A percentile compares a stretch with the other conserved stretches of the same genome.
Evolutionary conservation across 2,329 filamentous ascomycete species (phyloP).

Genomic region (Mycosphaerella arachidis): DNA sequence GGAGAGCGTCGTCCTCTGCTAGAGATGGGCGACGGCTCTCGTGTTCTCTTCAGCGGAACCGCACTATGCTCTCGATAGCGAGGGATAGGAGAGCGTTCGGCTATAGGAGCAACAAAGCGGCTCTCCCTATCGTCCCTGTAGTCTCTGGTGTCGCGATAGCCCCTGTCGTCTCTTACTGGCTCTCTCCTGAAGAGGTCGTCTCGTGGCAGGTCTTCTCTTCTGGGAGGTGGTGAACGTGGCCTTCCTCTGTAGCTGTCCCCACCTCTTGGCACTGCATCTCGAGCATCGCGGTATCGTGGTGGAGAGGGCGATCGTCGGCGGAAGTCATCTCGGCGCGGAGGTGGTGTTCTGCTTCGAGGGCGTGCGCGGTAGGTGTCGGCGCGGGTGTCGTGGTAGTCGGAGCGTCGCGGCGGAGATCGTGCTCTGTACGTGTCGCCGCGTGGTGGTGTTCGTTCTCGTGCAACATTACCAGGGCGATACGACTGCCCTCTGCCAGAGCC

Average conservation of each 20-base stretch:
- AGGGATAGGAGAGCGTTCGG: slow-evolving; percentile 37
- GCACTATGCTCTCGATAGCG: slow-evolving; percentile 42
- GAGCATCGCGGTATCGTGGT: slow-evolving; percentile 25
- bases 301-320: slow-evolving; percentile 33
- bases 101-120: slow-evolving; percentile 17
- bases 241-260: slow-evolving; percentile 34
- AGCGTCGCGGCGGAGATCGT: slow-evolving; percentile 48
- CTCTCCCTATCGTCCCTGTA: slow-evolving; percentile 31
- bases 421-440: slow-evolving; percentile 38
- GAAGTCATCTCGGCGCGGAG: slow-evolving; percentile 29
- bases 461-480: slow-evolving; percentile 34
- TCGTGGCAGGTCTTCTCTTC: slow-evolving; percentile 33
- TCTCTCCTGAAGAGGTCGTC: slow-evolving; percentile 36
- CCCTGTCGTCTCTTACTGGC: slow-evolving; percentile 28
- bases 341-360: slow-evolving; percentile 26
- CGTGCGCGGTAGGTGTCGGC: slow-evolving; percentile 32
- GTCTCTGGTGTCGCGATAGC: slow-evolving; percentile 26
- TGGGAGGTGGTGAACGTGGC: slow-evolving; percentile 30
- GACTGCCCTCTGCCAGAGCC: slow-evolving; percentile 34
- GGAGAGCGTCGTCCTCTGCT: slow-evolving; percentile 45
- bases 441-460: slow-evolving; percentile 30
- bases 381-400: slow-evolving; percentile 25
- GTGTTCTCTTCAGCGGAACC: slow-evolving; percentile 39
- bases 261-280: slow-evolving; percentile 23
- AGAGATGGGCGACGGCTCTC: slow-evolving; percentile 45